Base-by-base conservation (phyloP, 495 filamentous ascomycete species). In the Tetracladium marchalianum region DNA sequence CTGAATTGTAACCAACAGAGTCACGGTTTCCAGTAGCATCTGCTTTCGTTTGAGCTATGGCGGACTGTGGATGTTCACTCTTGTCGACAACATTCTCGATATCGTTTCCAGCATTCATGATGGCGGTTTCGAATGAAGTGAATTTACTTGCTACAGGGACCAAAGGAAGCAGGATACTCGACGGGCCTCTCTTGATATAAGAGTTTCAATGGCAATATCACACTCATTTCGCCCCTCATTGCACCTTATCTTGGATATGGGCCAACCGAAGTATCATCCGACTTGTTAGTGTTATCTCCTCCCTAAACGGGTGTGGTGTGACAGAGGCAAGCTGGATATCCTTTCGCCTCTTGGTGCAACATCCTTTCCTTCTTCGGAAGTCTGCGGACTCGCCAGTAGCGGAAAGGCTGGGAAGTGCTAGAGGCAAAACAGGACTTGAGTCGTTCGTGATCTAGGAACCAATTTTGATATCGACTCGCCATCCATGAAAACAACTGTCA, bases 61-160 rank as follows among this genome's bases (percentile, higher is more conserved):
- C 10, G 3, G 38, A 12, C 40, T 49, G 44, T 13, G 48, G 41
- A 18, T 39, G 41, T 15, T 39, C 4, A 22, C 27, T 41, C 41
- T 44, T 45, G 34, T 35, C 48, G 18, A 45, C 10, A n/a, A 44
- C 48, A 13, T 27, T 41, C 38, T 50, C 48, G 35, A 50, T 41
- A n/a, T 50, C 48, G 31, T 31, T 50, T 39, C 38, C 48, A 16
- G 48, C 41, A 24, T 50, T 50, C 48, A 50, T 50, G 3, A 10
- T 50, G 31, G 31, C 13, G 32, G 33, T 17, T 43, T 11, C 2
- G 10, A 31, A 33, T 3, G 19, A 33, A 33, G 31, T 43, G 11
- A 11, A 16, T 40, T 4, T 16, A 11, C 38, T 11, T 16, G 38
- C n/a, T 15, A 4, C 12, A 27, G 18, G 31, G 31, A 12, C 19